Evolutionary conservation across 2,329 filamentous ascomycete genomes (phyloP).

Genomic region (Plenodomus biglobosus): DNA sequence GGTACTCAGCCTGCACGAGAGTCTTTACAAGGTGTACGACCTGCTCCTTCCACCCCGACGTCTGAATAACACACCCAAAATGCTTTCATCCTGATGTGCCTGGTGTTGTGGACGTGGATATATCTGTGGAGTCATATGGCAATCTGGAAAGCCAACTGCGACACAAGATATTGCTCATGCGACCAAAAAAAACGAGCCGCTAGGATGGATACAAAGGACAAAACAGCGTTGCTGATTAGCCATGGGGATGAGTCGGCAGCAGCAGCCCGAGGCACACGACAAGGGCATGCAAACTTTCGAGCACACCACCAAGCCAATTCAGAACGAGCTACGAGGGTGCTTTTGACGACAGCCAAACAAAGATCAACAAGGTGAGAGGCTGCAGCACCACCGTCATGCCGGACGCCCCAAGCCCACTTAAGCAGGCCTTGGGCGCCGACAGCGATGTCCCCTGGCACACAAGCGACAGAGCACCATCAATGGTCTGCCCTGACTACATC

Average conservation of each 20-base stretch:
- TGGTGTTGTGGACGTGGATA: background rate
- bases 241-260: slow-evolving; percentile 1
- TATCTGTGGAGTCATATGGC: background rate
- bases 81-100: background rate
- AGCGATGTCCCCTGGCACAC: background rate
- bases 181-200: background rate
- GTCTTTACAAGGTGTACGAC: background rate
- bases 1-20: background rate
- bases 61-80: background rate
- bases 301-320: background rate
- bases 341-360: slow-evolving; percentile 1
- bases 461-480: background rate
- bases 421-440: background rate
- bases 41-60: background rate
- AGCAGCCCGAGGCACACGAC: background rate
- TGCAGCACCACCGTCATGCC: slow-evolving; percentile 7
- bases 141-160: slow-evolving; percentile 5
- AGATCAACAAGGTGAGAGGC: slow-evolving; percentile 1
- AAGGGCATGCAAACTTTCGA: background rate
- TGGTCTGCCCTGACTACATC: background rate
- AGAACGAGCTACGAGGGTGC: background rate
- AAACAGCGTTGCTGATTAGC: background rate
- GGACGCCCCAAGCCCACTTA: slow-evolving; percentile 6
- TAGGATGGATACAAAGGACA: background rate
- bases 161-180: slow-evolving; percentile 8